phyloP scores from a whole-genome alignment of 2,329 filamentous ascomycete genomes.

The Venturia aucupariae region DNA sequence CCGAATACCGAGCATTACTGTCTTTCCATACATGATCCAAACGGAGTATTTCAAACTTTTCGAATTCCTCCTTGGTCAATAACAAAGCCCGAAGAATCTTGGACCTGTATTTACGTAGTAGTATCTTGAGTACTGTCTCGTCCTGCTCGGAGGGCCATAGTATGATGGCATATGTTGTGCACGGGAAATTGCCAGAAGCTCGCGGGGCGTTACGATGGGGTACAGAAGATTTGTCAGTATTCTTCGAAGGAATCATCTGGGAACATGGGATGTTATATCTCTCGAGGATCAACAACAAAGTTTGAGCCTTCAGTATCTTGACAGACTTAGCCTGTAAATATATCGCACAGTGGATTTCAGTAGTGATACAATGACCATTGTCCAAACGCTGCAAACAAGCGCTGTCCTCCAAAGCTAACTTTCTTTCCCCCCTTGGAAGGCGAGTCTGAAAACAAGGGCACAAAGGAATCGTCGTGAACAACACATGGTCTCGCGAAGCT shows the following conservation, averaged over 20 bases:
- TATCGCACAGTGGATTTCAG: neutral
- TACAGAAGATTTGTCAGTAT: neutral
- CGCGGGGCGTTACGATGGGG: too few species aligned
- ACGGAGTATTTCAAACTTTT: neutral
- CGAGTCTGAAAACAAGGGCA: neutral
- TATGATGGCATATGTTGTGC: neutral
- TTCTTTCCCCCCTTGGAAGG: neutral
- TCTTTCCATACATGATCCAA: neutral
- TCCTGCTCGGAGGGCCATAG: neutral
- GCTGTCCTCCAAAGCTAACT: neutral
- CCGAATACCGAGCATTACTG: neutral
- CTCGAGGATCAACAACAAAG: neutral
- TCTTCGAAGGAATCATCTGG: neutral
- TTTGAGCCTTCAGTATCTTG: neutral
- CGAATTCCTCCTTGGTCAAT: neutral
- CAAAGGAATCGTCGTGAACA: neutral
- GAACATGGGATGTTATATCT: neutral
- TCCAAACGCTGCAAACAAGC: neutral
- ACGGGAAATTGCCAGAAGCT: neutral
- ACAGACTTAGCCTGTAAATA: neutral
- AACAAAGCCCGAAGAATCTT: neutral
- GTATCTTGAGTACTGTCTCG: neutral
- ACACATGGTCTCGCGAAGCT: neutral
- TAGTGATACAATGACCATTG: neutral
- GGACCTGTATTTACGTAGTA: neutral